These are phyloP conservation scores for Nicotiana sylvestris DNA, from an alignment of 257 asterid species.

Conservation along the genomic window DNA sequence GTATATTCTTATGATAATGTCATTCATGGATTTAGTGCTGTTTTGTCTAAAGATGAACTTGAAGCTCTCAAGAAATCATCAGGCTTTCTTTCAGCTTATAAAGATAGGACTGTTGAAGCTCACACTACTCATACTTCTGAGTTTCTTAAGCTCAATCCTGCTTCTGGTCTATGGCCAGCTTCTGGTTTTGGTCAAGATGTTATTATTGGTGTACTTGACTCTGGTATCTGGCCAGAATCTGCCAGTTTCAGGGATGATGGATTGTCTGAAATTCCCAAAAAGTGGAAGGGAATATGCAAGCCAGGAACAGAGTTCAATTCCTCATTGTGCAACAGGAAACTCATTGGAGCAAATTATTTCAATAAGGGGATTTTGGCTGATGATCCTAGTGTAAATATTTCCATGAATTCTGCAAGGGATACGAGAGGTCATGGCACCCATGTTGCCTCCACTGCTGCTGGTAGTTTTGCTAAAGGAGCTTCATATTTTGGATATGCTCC, in stretches of 20 bases:
- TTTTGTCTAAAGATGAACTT: constrained; percentile 13
- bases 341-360: constrained; percentile 24
- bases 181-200: constrained; percentile 18
- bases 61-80: background rate
- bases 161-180: constrained; percentile 17
- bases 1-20: constrained; percentile 20
- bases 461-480: constrained; percentile 13
- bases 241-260: constrained; percentile 17
- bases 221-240: constrained; percentile 26
- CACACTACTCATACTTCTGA: constrained; percentile 22
- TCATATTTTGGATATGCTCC: constrained; percentile 18
- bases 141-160: constrained; percentile 21
- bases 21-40: constrained; percentile 22
- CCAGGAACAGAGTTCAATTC: constrained; percentile 20
- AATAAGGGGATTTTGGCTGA: constrained; percentile 19
- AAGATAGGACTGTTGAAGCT: constrained; percentile 5
- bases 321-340: constrained; percentile 28
- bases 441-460: constrained; percentile 13
- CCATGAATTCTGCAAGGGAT: constrained; percentile 23
- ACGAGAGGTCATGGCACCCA: constrained; percentile 15
- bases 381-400: constrained; percentile 14
- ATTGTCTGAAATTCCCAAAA: constrained; percentile 12
- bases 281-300: constrained; percentile 27
- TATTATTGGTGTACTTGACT: constrained; percentile 18
- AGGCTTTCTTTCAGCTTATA: constrained; percentile 20